phyloP scores from a whole-genome alignment of 1,284 basidiomycete genomes.

The Ganoderma sp. region DNA sequence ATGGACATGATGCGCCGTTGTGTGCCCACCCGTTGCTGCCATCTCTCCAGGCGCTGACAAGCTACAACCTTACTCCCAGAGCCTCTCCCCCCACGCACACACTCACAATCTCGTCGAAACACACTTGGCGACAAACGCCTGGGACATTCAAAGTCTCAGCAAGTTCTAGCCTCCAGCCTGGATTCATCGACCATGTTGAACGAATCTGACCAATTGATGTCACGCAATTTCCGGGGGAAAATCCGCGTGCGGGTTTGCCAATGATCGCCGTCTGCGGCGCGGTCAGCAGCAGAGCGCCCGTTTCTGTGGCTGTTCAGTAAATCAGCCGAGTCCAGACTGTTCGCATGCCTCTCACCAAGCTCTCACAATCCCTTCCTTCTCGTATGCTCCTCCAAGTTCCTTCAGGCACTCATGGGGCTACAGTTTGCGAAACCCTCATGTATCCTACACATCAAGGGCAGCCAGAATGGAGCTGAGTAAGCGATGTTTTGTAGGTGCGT shows the following conservation, averaged over 20 bases:
- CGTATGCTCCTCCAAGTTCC: neutral
- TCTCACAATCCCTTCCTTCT: neutral
- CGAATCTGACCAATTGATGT: neutral
- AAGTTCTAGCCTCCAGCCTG: too few species aligned
- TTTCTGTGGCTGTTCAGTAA: slow-evolving; percentile 1
- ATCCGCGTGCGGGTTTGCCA: neutral
- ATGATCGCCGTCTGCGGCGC: neutral
- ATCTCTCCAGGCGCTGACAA: neutral
- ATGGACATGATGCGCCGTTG: neutral
- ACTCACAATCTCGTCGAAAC: too few species aligned
- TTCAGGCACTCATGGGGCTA: neutral
- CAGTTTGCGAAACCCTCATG: neutral
- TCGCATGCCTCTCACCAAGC: too few species aligned
- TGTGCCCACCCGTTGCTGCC: neutral
- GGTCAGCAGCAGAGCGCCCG: neutral
- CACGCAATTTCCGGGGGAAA: neutral
- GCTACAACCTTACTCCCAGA: neutral
- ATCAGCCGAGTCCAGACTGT: neutral
- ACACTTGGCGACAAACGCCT: too few species aligned
- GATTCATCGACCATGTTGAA: too few species aligned
- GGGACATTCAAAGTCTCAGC: too few species aligned
- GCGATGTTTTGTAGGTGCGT: neutral
- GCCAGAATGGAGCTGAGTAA: neutral
- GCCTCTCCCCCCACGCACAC: too few species aligned
- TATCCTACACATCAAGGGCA: neutral